A percentile compares a stretch with the other conserved stretches of the same genome.
Evolutionary conservation across 1,139 yeast genomes (phyloP).

Genomic region (Geotrichum phurueaensis): DNA sequence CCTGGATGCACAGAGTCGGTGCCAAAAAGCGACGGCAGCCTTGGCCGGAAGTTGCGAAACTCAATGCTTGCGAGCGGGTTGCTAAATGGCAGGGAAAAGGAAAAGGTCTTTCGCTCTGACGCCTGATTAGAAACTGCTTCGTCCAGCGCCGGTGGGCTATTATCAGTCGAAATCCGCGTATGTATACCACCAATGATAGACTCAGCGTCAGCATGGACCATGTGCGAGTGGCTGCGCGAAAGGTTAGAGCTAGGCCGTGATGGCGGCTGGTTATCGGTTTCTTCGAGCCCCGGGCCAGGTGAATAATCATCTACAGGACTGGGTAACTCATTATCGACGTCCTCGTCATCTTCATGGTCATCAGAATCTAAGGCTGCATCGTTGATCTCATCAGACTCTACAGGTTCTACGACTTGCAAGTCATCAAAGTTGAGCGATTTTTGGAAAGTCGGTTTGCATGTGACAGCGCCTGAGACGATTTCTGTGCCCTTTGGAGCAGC

Average conservation of each 20-base stretch:
- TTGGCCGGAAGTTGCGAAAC: slow-evolving; percentile 18
- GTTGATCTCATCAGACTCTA: slow-evolving; percentile 3
- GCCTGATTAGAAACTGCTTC: slow-evolving; percentile 8
- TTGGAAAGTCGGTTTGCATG: neutral
- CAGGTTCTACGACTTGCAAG: neutral
- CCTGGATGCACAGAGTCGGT: slow-evolving; percentile 4
- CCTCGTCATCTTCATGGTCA: slow-evolving; percentile 12
- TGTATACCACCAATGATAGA: slow-evolving; percentile 31
- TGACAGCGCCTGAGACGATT: neutral
- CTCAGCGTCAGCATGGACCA: slow-evolving; percentile 27
- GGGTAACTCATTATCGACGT: neutral
- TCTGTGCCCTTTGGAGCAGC: neutral
- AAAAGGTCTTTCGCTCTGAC: slow-evolving; percentile 25
- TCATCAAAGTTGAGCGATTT: neutral
- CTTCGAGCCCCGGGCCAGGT: neutral
- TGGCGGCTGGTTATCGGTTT: neutral
- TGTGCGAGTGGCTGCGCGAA: slow-evolving; percentile 7
- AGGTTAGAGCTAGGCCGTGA: neutral
- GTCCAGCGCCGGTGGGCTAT: neutral
- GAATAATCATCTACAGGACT: neutral
- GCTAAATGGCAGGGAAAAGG: slow-evolving; percentile 32
- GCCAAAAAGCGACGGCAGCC: slow-evolving; percentile 22
- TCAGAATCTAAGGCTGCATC: slow-evolving; percentile 11
- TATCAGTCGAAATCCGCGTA: slow-evolving; percentile 6
- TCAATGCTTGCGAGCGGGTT: slow-evolving; percentile 30